phyloP scores from a whole-genome alignment of 805 yeast genomes.

The Saturnispora galanensis region DNA sequence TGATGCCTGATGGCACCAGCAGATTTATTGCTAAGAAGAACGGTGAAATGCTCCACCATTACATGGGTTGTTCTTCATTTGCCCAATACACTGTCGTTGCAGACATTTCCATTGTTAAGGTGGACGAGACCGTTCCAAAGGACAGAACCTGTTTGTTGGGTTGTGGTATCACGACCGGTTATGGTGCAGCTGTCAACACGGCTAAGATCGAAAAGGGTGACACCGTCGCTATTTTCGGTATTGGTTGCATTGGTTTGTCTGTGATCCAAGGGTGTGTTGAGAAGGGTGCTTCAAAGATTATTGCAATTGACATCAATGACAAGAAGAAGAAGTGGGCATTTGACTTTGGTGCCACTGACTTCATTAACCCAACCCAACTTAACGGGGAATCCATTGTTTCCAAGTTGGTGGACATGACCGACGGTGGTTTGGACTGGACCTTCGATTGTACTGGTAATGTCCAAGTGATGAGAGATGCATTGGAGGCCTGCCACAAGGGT shows the following conservation, averaged over 20 bases:
- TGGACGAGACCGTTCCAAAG: conserved; percentile 71
- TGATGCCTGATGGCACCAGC: conserved; percentile 96
- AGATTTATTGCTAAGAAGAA: conserved; percentile 62
- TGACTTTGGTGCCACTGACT: conserved; percentile 93
- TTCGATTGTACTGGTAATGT: conserved; percentile 98
- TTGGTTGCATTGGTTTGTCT: conserved; percentile 94
- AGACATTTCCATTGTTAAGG: conserved; percentile 91
- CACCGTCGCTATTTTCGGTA: conserved; percentile 93
- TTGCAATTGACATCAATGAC: conserved; percentile 82
- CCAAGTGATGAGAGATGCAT: conserved; percentile 88
- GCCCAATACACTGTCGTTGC: conserved; percentile 97
- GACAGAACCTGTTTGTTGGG: conserved; percentile 90
- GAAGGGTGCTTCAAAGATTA: conserved; percentile 71
- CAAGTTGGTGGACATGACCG: conserved; percentile 78
- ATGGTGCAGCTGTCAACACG: conserved; percentile 93
- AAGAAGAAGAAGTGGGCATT: conserved; percentile 76
- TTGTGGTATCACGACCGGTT: conserved; percentile 97
- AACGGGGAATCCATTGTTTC: conserved; percentile 66
- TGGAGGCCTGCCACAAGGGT: conserved; percentile 97
- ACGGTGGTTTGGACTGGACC: conserved; percentile 94
- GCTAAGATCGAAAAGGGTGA: conserved; percentile 89
- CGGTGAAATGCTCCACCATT: conserved; percentile 80
- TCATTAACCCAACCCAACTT: conserved; percentile 72
- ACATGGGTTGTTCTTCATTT: conserved; percentile 97
- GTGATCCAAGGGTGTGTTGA: conserved; percentile 91